phyloP scores from a whole-genome alignment of 352 stramenopile genomes.

The Blastocystis sp. region DNA sequence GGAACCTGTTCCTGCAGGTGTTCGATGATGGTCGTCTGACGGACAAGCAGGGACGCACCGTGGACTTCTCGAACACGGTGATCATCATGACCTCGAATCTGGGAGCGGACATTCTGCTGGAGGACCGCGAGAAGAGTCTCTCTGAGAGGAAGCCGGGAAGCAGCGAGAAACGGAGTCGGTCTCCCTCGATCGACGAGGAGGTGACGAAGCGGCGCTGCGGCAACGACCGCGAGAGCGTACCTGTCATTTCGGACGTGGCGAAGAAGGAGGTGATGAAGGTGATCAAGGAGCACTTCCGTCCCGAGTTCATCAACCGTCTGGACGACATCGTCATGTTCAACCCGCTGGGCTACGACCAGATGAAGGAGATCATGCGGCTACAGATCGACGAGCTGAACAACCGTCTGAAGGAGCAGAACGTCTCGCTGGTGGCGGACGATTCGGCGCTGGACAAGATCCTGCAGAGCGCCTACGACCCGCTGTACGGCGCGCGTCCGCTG shows the following conservation, averaged over 20 bases:
- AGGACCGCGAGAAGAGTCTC: constrained; percentile 26
- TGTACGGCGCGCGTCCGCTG: constrained; percentile 84
- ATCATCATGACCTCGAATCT: constrained; percentile 94
- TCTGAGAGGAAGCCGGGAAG: no score
- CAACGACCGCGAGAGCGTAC: background rate
- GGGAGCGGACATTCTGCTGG: constrained; percentile 77
- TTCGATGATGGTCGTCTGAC: constrained; percentile 92
- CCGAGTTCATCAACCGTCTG: constrained; percentile 88
- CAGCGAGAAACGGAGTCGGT: background rate
- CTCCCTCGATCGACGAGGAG: background rate
- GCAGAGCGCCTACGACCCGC: constrained; percentile 78
- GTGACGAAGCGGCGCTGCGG: constrained; percentile 62
- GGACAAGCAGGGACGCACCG: constrained; percentile 82
- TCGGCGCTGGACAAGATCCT: constrained; percentile 78
- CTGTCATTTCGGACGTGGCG: constrained; percentile 59
- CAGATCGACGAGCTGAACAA: constrained; percentile 70
- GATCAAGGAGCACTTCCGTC: constrained; percentile 75
- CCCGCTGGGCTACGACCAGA: constrained; percentile 72
- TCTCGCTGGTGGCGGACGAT: constrained; percentile 66
- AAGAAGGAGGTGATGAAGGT: constrained; percentile 73
- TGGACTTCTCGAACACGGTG: constrained; percentile 90
- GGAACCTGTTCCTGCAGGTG: constrained; percentile 88
- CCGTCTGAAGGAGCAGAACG: constrained; percentile 71
- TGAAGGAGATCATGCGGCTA: constrained; percentile 81
- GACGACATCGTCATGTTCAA: constrained; percentile 90